Conservation (phyloP, 352 stramenopile species). For the Peronospora farinosa region DNA sequence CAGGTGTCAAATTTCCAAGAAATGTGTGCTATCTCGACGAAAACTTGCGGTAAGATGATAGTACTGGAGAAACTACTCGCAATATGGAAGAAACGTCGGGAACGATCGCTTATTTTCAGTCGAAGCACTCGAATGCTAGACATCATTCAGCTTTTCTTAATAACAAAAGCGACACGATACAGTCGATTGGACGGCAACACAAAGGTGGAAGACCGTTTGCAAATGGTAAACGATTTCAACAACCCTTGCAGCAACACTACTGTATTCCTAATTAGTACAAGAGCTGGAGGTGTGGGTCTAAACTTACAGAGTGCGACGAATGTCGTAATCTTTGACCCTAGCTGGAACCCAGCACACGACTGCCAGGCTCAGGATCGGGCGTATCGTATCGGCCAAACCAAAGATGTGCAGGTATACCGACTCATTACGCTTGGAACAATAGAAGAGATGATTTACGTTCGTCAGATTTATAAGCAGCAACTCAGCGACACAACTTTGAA, state of each 20-base stretch:
- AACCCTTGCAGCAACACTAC: constrained; percentile 40
- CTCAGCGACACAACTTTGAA: constrained; percentile 77
- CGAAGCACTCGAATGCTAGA: constrained; percentile 76
- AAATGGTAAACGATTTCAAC: constrained; percentile 76
- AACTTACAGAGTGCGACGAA: constrained; percentile 78
- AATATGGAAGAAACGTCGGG: constrained; percentile 51
- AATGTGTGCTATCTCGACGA: constrained; percentile 49
- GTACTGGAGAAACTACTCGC: constrained; percentile 66
- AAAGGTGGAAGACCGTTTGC: constrained; percentile 63
- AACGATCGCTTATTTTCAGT: constrained; percentile 74
- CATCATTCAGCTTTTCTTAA: constrained; percentile 72
- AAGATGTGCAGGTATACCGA: constrained; percentile 79
- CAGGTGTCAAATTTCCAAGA: constrained; percentile 55
- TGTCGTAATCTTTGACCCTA: constrained; percentile 84
- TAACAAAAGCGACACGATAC: constrained; percentile 58
- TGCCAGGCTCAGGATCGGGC: constrained; percentile 78
- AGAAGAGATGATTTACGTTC: constrained; percentile 86
- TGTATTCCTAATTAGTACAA: constrained; percentile 78
- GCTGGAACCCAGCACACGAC: constrained; percentile 84
- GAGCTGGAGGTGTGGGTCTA: constrained; percentile 63
- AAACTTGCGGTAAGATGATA: constrained; percentile 79
- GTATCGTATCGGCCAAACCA: constrained; percentile 83
- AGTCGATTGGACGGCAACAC: constrained; percentile 63
- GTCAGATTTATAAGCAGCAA: constrained; percentile 86
- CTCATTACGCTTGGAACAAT: constrained; percentile 81